Percentiles rank a stretch among this genome's conserved stretches.
phyloP scores from a whole-genome alignment of 306 rosid species.

The Nissolia schottii region DNA sequence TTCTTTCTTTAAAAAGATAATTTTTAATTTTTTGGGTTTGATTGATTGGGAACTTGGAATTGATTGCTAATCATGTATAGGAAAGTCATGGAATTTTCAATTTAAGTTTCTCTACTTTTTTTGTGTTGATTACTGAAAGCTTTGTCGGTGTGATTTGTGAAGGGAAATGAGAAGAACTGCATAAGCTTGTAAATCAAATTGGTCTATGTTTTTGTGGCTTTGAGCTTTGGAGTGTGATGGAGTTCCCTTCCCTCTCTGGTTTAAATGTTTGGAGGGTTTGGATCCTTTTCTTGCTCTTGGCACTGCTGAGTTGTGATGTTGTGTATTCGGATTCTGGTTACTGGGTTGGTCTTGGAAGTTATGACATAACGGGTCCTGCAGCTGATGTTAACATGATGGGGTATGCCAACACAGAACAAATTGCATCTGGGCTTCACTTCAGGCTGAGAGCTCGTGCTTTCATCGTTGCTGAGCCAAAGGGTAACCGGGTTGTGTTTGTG shows the following conservation, averaged over 20 bases:
- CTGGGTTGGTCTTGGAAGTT: constrained; percentile 86
- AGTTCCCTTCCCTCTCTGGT: constrained; percentile 2
- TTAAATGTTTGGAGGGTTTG: constrained; percentile 19
- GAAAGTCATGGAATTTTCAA: background rate
- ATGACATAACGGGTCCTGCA: constrained; percentile 95
- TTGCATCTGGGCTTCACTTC: constrained; percentile 81
- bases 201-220: background rate
- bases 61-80: background rate
- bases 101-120: background rate
- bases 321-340: constrained; percentile 47
- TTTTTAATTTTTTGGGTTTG: background rate
- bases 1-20: background rate
- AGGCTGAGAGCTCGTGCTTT: constrained; percentile 82
- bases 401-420: constrained; percentile 73
- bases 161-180: constrained; percentile 27
- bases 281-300: constrained; percentile 10
- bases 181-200: background rate
- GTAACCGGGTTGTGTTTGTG: constrained; percentile 74
- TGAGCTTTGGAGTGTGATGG: constrained; percentile 20
- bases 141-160: constrained; percentile 18
- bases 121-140: background rate
- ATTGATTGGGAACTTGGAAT: background rate
- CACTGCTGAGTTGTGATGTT: constrained; percentile 15
- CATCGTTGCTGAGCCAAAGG: constrained; percentile 70
- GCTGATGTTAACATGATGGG: constrained; percentile 99